phyloP scores from a whole-genome alignment of 78 protist genomes.

The Chrysochromulina parva region DNA sequence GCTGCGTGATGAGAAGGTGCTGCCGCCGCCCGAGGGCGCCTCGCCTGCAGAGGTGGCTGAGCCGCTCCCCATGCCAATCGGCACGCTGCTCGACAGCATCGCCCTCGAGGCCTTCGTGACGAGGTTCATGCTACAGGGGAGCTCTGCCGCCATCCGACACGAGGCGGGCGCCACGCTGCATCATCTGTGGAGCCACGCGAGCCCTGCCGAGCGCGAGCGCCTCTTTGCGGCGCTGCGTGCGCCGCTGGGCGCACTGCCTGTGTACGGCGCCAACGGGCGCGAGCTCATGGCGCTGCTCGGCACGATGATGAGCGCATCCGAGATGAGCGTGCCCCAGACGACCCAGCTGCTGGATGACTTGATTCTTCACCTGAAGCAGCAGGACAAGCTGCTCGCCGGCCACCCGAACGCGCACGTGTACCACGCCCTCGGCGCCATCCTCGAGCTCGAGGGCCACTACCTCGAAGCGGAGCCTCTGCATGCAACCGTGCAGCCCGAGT shows the following conservation, averaged over 20 bases:
- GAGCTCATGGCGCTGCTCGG: constrained; percentile 3
- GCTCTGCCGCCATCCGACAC: neutral
- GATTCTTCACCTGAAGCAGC: neutral
- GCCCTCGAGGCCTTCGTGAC: neutral
- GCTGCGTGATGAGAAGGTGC: no score
- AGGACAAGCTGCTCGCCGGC: constrained; percentile 29
- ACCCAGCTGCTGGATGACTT: no score
- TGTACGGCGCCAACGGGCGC: neutral
- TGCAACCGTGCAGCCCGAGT: constrained; percentile 64
- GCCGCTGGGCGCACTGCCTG: neutral
- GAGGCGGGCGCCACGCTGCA: neutral
- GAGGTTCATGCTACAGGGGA: neutral
- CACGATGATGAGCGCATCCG: no score
- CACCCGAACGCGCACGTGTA: constrained; percentile 80
- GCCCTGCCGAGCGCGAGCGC: neutral
- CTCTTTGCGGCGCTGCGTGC: neutral
- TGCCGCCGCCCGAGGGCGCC: no score
- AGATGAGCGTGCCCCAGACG: no score
- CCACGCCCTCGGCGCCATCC: constrained; percentile 26
- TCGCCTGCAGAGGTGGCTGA: no score
- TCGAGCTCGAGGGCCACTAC: constrained; percentile 76
- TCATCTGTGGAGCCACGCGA: neutral
- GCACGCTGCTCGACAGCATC: no score
- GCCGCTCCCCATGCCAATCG: no score
- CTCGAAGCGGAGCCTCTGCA: constrained; percentile 76